Evolutionary conservation across 139 green algal species (phyloP).

Genomic region (Medakamo hakoo): DNA sequence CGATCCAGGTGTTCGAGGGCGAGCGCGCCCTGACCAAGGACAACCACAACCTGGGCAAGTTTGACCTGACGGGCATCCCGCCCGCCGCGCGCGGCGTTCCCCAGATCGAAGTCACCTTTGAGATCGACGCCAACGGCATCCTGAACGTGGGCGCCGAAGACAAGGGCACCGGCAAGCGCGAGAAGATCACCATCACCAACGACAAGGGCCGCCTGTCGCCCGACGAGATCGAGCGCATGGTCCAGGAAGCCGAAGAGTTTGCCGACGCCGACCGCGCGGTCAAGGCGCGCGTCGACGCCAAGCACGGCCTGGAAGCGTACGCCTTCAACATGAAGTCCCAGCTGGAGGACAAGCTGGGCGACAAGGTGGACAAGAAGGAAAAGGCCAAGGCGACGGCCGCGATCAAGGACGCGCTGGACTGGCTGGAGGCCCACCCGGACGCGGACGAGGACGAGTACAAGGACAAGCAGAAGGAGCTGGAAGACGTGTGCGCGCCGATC

Average conservation of each 20-base stretch:
- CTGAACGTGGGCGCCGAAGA: constrained; percentile 73
- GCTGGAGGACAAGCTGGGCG: constrained; percentile 63
- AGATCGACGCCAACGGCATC: constrained; percentile 87
- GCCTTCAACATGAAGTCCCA: constrained; percentile 59
- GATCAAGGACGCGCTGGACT: constrained; percentile 83
- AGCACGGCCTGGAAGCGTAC: constrained; percentile 65
- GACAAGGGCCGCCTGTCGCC: constrained; percentile 52
- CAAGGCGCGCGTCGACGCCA: constrained; percentile 45
- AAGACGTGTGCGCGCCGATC: constrained; percentile 82
- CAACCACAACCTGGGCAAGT: constrained; percentile 86
- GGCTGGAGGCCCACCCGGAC: constrained; percentile 30
- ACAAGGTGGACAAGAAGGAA: constrained; percentile 71
- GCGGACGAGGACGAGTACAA: constrained; percentile 79
- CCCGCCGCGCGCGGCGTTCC: constrained; percentile 61
- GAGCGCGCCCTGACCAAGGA: constrained; percentile 89
- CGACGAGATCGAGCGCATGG: constrained; percentile 58
- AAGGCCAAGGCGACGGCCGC: constrained; percentile 70
- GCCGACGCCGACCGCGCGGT: constrained; percentile 31
- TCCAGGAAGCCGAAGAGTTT: constrained; percentile 48
- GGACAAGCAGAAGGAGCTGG: constrained; percentile 92
- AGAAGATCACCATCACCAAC: constrained; percentile 80
- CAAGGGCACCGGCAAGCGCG: constrained; percentile 61
- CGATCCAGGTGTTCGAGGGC: constrained; percentile 78
- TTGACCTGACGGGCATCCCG: constrained; percentile 80
- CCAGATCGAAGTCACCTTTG: constrained; percentile 77